A percentile compares a stretch with the other conserved stretches of the same genome.
Conservation (phyloP, 140 eudicot genomes). For the Oenanthe javanica region DNA sequence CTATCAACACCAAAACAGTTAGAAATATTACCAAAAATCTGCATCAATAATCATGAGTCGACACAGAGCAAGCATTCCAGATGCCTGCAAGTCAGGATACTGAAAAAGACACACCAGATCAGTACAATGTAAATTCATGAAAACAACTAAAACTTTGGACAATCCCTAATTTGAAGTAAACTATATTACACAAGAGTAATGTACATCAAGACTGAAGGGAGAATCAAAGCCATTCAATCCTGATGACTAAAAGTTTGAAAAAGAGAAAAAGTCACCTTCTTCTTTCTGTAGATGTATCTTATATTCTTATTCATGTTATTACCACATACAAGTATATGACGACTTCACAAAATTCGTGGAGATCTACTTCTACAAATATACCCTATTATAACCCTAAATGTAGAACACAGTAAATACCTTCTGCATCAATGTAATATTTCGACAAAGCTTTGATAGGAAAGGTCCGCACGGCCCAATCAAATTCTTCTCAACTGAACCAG, state of each 20-base stretch:
- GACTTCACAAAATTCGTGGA: neutral
- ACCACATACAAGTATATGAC: neutral
- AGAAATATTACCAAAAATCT: constrained; percentile 57
- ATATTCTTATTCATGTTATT: neutral
- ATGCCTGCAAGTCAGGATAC: constrained; percentile 91
- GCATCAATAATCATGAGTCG: constrained; percentile 91
- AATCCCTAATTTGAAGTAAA: neutral
- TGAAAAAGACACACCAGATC: constrained; percentile 23
- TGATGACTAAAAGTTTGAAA: neutral
- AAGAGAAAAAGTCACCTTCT: neutral
- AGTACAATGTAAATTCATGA: constrained; percentile 24
- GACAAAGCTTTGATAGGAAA: constrained; percentile 69
- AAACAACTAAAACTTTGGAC: neutral
- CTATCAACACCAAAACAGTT: neutral
- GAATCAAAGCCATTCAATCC: neutral
- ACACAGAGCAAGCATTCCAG: constrained; percentile 96
- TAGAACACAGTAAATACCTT: constrained; percentile 43
- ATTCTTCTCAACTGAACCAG: constrained; percentile 52
- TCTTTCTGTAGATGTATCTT: neutral
- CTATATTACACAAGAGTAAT: neutral
- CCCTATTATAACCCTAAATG: neutral
- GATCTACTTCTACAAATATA: neutral
- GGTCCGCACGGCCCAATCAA: constrained; percentile 87
- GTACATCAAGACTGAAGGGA: neutral
- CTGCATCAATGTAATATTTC: constrained; percentile 86